Evolutionary conservation across 2,329 filamentous ascomycete genomes (phyloP).

Genomic region (Penicillium sp.): DNA sequence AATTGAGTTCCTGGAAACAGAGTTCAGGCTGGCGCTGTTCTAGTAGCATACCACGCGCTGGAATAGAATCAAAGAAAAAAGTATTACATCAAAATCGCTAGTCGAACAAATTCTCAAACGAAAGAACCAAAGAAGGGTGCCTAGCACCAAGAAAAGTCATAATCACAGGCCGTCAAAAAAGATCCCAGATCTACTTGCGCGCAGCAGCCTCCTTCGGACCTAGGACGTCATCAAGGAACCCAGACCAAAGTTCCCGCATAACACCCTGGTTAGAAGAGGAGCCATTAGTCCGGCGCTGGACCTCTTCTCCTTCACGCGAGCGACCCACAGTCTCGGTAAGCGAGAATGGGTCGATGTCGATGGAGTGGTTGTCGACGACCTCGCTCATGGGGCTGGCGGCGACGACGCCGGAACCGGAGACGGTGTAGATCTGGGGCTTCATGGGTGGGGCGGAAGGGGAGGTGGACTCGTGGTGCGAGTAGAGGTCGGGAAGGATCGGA

Average conservation of each 20-base stretch:
- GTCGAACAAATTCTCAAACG: neutral
- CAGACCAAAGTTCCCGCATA: conserved; percentile 36
- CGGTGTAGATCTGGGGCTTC: conserved; percentile 58
- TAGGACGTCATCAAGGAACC: conserved; percentile 39
- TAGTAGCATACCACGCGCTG: neutral
- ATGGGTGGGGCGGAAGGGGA: conserved; percentile 38
- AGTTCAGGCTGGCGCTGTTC: neutral
- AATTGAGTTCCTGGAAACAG: neutral
- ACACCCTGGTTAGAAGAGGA: conserved; percentile 28
- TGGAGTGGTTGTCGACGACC: conserved; percentile 55
- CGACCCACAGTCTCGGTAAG: conserved; percentile 52
- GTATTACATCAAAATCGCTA: conserved; percentile 16
- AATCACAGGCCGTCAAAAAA: conserved; percentile 3
- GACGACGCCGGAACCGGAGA: conserved; percentile 40
- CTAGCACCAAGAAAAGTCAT: neutral
- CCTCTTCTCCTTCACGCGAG: conserved; percentile 37
- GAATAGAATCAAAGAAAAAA: conserved; percentile 3
- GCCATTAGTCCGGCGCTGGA: conserved; percentile 36
- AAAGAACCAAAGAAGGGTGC: neutral
- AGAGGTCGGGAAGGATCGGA: conserved; percentile 50
- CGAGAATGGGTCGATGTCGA: conserved; percentile 57
- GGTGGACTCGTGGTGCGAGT: conserved; percentile 29
- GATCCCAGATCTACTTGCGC: conserved; percentile 16
- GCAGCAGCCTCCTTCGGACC: conserved; percentile 30
- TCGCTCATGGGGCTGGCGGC: conserved; percentile 57